phyloP scores from a whole-genome alignment of 345 rosid species.

The Brassica carinata region DNA sequence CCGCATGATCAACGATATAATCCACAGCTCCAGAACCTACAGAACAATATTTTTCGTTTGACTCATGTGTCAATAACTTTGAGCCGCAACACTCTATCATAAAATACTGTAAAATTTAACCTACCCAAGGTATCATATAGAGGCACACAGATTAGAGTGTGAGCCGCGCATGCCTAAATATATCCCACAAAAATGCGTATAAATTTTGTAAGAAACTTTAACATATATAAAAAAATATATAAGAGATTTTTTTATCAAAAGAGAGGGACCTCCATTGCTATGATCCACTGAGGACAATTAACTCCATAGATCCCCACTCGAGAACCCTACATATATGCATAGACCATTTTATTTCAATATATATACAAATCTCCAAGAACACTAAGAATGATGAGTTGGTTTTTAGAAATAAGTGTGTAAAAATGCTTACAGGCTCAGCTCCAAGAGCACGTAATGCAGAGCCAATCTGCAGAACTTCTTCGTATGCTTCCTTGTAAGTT shows the following conservation, averaged over 20 bases:
- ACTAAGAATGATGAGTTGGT: conserved; percentile 2
- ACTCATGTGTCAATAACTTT: neutral
- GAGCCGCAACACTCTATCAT: neutral
- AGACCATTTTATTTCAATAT: neutral
- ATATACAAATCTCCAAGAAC: neutral
- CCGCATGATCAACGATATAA: conserved; percentile 84
- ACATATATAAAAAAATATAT: neutral
- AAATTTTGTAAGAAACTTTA: neutral
- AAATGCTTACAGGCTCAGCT: conserved; percentile 75
- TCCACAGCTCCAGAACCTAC: conserved; percentile 89
- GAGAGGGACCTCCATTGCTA: conserved; percentile 83
- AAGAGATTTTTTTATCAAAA: neutral
- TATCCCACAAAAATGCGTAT: neutral
- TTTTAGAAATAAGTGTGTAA: neutral
- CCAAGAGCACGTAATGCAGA: conserved; percentile 82
- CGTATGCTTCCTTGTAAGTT: conserved; percentile 75
- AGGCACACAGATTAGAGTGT: conserved; percentile 83
- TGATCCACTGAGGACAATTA: conserved; percentile 95
- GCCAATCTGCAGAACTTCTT: conserved; percentile 75
- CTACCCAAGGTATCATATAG: conserved; percentile 96
- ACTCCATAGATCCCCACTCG: conserved; percentile 89
- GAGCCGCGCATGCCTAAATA: conserved; percentile 82
- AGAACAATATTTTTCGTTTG: conserved; percentile 3
- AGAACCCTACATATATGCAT: conserved; percentile 54
- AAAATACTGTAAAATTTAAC: neutral